Evolutionary conservation across 2,329 filamentous ascomycete species (phyloP).

Genomic region (Apiospora sp.): DNA sequence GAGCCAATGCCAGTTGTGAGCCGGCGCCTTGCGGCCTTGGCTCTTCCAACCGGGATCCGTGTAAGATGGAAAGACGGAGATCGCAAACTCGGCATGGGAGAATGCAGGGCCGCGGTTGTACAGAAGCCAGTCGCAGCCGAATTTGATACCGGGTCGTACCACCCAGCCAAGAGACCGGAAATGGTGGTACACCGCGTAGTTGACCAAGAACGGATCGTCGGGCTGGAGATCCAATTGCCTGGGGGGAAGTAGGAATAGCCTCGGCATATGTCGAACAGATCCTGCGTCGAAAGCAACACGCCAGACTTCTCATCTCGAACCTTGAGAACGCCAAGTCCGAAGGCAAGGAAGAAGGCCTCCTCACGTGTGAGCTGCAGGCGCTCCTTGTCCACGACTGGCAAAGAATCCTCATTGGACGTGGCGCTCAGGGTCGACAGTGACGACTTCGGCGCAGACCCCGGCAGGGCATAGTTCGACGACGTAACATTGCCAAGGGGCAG

Average conservation of each 20-base stretch:
- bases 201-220: conserved; percentile 84
- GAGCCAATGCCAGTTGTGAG: conserved; percentile 79
- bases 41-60: conserved; percentile 75
- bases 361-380: conserved; percentile 92
- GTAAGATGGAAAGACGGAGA: conserved; percentile 86
- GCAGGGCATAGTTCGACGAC: neutral
- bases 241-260: conserved; percentile 73
- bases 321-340: conserved; percentile 77
- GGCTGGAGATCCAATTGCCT: conserved; percentile 61
- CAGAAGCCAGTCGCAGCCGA: conserved; percentile 92
- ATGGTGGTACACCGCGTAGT: conserved; percentile 93
- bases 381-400: conserved; percentile 63
- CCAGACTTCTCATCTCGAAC: conserved; percentile 62
- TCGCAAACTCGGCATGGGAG: conserved; percentile 90
- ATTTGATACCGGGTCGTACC: conserved; percentile 90
- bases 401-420: conserved; percentile 29
- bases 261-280: conserved; percentile 73
- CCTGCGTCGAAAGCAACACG: conserved; percentile 56
- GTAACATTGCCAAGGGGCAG: conserved; percentile 1
- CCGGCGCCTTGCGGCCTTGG: conserved; percentile 57
- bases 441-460: conserved; percentile 21
- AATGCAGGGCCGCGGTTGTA: conserved; percentile 95
- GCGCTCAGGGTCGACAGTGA: conserved; percentile 21
- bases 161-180: conserved; percentile 97
- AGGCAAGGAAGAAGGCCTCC: conserved; percentile 90